Conservation (phyloP, 2,329 filamentous ascomycete genomes). For the Aureobasidium vineae region DNA sequence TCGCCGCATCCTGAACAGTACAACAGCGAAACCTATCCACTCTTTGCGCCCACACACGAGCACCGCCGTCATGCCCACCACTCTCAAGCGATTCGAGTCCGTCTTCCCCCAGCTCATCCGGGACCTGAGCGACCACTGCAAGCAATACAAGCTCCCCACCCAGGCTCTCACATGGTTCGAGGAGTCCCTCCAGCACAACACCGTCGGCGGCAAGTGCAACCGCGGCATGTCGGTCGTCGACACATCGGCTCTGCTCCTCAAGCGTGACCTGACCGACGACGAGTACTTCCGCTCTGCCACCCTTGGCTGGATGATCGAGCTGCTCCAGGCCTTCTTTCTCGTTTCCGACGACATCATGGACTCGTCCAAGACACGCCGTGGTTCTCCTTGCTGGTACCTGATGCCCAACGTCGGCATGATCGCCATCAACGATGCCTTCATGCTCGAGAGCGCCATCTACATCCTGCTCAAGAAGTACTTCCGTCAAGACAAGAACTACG, state of each 20-base stretch:
- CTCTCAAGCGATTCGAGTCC: slow-evolving; percentile 81
- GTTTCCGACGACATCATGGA: slow-evolving; percentile 99
- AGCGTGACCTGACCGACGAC: slow-evolving; percentile 67
- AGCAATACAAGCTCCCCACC: slow-evolving; percentile 77
- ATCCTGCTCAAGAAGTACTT: slow-evolving; percentile 91
- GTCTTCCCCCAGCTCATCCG: slow-evolving; percentile 84
- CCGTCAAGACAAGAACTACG: slow-evolving; percentile 78
- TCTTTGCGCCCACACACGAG: slow-evolving; percentile 16
- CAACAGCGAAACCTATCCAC: neutral
- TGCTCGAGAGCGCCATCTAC: slow-evolving; percentile 92
- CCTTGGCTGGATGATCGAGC: slow-evolving; percentile 95
- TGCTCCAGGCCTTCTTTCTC: slow-evolving; percentile 98
- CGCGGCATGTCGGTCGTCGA: slow-evolving; percentile 97
- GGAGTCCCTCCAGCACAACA: slow-evolving; percentile 83
- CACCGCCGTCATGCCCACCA: slow-evolving; percentile 61
- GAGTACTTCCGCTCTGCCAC: slow-evolving; percentile 87
- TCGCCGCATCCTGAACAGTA: neutral
- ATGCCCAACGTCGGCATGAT: slow-evolving; percentile 87
- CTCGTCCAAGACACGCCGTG: slow-evolving; percentile 86
- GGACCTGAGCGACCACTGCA: slow-evolving; percentile 74
- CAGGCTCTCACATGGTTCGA: slow-evolving; percentile 84
- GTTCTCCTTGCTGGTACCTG: slow-evolving; percentile 95
- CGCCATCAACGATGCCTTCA: slow-evolving; percentile 97
- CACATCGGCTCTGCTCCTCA: slow-evolving; percentile 76
- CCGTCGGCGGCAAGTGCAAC: slow-evolving; percentile 95